phyloP scores from a whole-genome alignment of 441 rosid species.

The Gossypium gossypioides region DNA sequence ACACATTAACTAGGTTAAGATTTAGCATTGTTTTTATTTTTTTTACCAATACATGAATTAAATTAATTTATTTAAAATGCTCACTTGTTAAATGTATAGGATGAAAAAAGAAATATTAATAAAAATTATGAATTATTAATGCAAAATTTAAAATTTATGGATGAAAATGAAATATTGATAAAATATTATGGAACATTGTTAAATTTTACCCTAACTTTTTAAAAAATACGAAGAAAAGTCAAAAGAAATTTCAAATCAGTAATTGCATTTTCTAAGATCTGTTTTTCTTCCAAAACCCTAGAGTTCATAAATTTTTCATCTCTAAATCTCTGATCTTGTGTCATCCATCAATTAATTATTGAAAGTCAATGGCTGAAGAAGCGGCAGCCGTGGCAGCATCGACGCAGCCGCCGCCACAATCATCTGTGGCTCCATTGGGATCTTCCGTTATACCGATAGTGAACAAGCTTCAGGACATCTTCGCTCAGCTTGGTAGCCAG shows the following conservation, averaged over 20 bases:
- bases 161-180: no score
- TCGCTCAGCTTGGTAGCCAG: constrained; percentile 77
- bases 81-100: no score
- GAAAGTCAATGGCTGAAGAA: constrained; percentile 12
- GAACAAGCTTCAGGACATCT: constrained; percentile 87
- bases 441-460: constrained; percentile 84
- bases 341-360: background rate
- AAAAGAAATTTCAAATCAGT: background rate
- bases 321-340: background rate
- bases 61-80: no score
- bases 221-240: background rate
- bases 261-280: background rate
- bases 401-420: constrained; percentile 15
- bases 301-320: background rate
- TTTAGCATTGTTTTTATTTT: no score
- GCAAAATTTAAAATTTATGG: no score
- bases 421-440: constrained; percentile 45
- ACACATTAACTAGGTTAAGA: no score
- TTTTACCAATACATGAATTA: no score
- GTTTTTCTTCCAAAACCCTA: constrained; percentile 12
- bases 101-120: no score
- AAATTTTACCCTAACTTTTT: no score
- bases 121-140: no score
- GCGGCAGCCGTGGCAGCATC: constrained; percentile 8
- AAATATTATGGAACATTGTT: no score